These are phyloP conservation scores for Solanum hybrid DNA, from an alignment of 305 asterid species.

Conservation along the genomic window DNA sequence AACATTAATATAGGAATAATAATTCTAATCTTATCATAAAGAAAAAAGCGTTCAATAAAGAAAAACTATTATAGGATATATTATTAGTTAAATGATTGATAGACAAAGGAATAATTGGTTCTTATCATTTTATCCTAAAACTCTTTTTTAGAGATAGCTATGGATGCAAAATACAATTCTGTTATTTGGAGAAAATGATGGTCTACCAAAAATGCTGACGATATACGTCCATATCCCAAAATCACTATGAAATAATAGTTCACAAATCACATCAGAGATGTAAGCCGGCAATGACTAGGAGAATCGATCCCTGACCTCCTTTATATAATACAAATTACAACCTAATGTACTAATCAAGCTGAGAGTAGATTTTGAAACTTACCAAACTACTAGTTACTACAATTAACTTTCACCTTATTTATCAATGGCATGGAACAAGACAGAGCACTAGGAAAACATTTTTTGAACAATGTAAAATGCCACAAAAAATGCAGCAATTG, in stretches of 20 bases:
- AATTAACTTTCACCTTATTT: neutral
- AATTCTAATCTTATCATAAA: neutral
- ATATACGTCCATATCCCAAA: neutral
- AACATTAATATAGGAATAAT: neutral
- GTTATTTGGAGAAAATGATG: neutral
- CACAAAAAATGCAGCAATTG: neutral
- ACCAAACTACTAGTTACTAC: neutral
- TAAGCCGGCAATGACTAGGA: neutral
- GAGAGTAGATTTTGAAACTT: neutral
- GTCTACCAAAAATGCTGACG: neutral
- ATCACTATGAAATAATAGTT: neutral
- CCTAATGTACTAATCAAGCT: neutral
- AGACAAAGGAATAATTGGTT: conserved; percentile 4
- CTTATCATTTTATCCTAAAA: neutral
- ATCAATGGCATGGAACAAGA: neutral
- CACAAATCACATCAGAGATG: neutral
- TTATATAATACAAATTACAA: neutral
- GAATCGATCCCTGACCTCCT: neutral
- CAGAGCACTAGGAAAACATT: neutral
- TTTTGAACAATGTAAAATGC: neutral
- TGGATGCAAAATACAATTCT: neutral
- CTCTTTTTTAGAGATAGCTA: neutral
- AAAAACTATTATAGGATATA: neutral
- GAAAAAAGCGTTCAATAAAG: neutral
- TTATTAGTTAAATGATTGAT: neutral